phyloP scores from a whole-genome alignment of 2,329 filamentous ascomycete genomes.

The Exserohilum turcica region DNA sequence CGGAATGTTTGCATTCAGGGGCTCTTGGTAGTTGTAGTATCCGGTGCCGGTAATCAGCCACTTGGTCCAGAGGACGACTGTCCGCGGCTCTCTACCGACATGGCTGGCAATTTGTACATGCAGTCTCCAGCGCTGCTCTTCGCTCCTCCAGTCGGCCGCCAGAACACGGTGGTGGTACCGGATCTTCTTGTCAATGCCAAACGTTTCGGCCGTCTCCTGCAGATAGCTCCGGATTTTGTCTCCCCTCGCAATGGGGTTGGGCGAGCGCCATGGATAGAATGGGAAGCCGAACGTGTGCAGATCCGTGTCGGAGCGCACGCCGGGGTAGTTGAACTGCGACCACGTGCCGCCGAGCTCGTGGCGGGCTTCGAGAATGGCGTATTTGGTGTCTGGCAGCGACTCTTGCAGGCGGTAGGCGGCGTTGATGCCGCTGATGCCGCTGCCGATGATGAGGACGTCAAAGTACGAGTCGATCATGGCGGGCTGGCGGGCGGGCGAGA shows the following conservation, averaged over 20 bases:
- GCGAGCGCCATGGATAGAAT: constrained; percentile 70
- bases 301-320: constrained; percentile 62
- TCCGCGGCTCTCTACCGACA: constrained; percentile 36
- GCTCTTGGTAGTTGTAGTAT: constrained; percentile 74
- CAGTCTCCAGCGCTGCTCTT: constrained; percentile 56
- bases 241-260: constrained; percentile 53
- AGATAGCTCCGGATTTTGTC: constrained; percentile 53
- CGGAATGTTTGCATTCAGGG: constrained; percentile 66
- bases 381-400: constrained; percentile 61
- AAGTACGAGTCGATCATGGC: constrained; percentile 33
- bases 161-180: constrained; percentile 51
- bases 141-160: constrained; percentile 52
- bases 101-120: constrained; percentile 35
- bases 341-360: constrained; percentile 74
- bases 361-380: constrained; percentile 71
- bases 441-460: constrained; percentile 68
- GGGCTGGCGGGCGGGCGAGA: neutral
- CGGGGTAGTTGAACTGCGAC: constrained; percentile 78
- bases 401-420: constrained; percentile 71
- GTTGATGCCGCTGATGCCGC: constrained; percentile 77
- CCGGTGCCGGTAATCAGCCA: constrained; percentile 67
- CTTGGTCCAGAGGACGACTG: constrained; percentile 47
- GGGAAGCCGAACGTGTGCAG: constrained; percentile 63
- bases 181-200: constrained; percentile 55
- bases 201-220: constrained; percentile 49